phyloP scores from a whole-genome alignment of 352 stramenopile species.

The Pythium brachiatum region DNA sequence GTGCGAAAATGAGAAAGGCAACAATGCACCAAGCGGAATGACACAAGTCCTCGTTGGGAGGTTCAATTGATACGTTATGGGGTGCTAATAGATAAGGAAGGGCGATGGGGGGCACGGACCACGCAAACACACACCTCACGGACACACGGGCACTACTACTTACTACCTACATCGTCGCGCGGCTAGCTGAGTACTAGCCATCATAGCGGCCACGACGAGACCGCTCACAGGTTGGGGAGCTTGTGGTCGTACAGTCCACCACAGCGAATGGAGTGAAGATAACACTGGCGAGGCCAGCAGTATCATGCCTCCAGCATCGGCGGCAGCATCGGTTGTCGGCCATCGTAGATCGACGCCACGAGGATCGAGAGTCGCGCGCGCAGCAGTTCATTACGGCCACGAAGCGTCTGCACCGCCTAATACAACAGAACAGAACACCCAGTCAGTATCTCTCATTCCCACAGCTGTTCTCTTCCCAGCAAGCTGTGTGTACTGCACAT shows the following conservation, averaged over 20 bases:
- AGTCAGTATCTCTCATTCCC: not conserved
- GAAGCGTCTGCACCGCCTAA: conserved; percentile 60
- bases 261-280: not conserved
- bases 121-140: conserved; percentile 11
- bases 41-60: too few relatives aligned
- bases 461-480: too few relatives aligned
- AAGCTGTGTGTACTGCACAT: too few relatives aligned
- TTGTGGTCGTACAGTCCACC: not conserved
- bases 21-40: too few relatives aligned
- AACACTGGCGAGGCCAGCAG: not conserved
- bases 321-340: conserved; percentile 20
- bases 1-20: not conserved
- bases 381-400: conserved; percentile 60
- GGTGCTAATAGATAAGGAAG: conserved; percentile 23
- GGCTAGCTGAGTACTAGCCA: not conserved
- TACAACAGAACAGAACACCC: not conserved
- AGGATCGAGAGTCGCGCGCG: conserved; percentile 52
- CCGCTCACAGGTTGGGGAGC: not conserved
- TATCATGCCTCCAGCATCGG: conserved; percentile 21
- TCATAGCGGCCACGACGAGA: not conserved
- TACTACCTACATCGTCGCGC: not conserved
- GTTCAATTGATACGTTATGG: conserved; percentile 4
- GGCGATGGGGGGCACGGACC: conserved; percentile 1
- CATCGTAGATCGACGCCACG: conserved; percentile 65
- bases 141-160: conserved; percentile 1